Base-by-base conservation (phyloP, 208 protist species). In the Acanthamoeba triangularis region DNA sequence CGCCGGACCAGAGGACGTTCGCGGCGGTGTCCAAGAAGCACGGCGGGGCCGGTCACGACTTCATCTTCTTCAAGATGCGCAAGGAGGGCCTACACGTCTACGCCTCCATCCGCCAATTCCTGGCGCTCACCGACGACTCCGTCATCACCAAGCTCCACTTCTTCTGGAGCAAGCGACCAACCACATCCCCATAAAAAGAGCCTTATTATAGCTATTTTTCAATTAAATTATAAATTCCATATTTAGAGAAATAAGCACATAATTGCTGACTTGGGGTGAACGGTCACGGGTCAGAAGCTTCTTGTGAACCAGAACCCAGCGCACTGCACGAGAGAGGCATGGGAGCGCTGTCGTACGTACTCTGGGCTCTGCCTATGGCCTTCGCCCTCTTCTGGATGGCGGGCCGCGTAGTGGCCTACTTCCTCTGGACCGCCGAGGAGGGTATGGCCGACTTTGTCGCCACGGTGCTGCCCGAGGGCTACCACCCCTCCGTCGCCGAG, bases 21-120 rank as follows among this genome's bases (percentile, higher is more conserved):
- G 82, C 82, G 56, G 8, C 49, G 23, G 37, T 90, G 28, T n/a
- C 82, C n/a, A 90, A 90, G 49, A 63, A 23, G 52, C 49, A 90
- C 30, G 82, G 82, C 82, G 37, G 82, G 30, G 47, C 82, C 8
- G 82, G 82, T 13, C 56, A 67, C n/a, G 82, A 59, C 37, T 90
- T 90, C 35, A 41, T 90, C 44, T 90, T 90, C 82, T 90, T 90
- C 56, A 90, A 90, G 56, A 90, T 90, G 82, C 37, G 56, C 14
- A 90, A 90, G 82, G 82, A 90, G 56, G 82, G 82, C 82, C 3
- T 90, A 10, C 82, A 54, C 37, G 52, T 90, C 41, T 52, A 90
- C 37, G 3, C 44, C 25, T 67, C 82, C 25, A 41, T 90, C 11
- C 49, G 82, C n/a, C 82, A 90, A 28, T 90, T 61, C 56, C 44